Evolutionary conservation across 352 stramenopile species (phyloP), one percentile per base, ranked within the genome.

Genomic region (Pythium apleroticum): DNA sequence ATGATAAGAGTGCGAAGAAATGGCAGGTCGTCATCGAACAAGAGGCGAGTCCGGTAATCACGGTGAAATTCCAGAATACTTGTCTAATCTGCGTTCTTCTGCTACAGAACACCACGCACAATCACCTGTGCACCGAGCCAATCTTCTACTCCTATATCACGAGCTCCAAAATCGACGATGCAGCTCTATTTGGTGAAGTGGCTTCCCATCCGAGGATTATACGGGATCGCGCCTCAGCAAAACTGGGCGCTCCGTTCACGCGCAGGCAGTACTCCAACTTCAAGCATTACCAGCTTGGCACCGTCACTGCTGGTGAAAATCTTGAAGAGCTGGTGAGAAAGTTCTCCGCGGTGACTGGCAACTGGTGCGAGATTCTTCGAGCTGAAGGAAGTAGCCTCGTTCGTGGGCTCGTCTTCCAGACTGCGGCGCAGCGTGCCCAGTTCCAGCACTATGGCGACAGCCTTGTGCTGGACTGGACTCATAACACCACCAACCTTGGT

Each of bases 401-500:
- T 1, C 24, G 50, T 6, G 50, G 50, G 4, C 7, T 57, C 1
- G 27, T 39, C 4, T 39, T 57, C 5, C 50, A 57, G 19, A 57
- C 50, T 22, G 25, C n/a, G 5, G 6, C 17, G 1, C 50, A 57
- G 50, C 50, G 50, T 4, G 50, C 24, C 5, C 24, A 41, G 7
- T 57, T 57, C 27, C 3, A 57, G 28, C 2, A 27, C 12, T 57
- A 39, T 22, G 50, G 25, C 9, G 50, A 57, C 27, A 35, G n/a
- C 14, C 50, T 57, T 22, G 30, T 57, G 1, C 27, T 41, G 6
- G 50, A 57, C 14, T 57, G 50, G 50, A 57, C 50, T 4, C 49
- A 56, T 24, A 56, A 56, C 15, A 56, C 49, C n/a, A 56, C 35
- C 25, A 56, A 56, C 28, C 49, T 56, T 3, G 49, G 49, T 6